Evolutionary conservation across 2,329 filamentous ascomycete genomes (phyloP).

Genomic region (Ceratocystis alfenasii): DNA sequence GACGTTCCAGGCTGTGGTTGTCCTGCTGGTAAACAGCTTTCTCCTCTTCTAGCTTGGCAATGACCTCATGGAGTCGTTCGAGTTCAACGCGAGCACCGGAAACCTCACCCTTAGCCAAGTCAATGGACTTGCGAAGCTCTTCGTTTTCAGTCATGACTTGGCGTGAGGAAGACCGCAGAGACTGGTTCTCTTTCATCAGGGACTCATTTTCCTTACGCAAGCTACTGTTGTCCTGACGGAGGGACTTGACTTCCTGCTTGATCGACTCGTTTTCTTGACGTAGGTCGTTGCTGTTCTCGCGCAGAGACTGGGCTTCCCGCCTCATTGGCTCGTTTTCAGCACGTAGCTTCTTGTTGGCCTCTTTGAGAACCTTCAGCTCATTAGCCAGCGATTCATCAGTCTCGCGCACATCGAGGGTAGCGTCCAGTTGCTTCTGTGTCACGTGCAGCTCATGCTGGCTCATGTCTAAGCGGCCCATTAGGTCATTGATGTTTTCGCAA

Average conservation of each 20-base stretch:
- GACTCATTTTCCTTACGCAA: conserved; percentile 36
- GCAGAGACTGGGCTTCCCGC: conserved; percentile 34
- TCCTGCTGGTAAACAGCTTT: conserved; percentile 38
- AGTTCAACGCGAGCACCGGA: conserved; percentile 33
- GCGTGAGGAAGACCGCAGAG: conserved; percentile 34
- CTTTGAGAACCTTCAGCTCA: conserved; percentile 34
- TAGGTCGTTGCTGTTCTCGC: conserved; percentile 32
- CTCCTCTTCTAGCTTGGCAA: conserved; percentile 34
- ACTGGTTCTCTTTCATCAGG: conserved; percentile 35
- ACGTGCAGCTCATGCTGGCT: conserved; percentile 35
- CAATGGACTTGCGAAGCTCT: conserved; percentile 34
- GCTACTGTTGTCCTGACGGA: conserved; percentile 34
- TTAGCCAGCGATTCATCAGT: conserved; percentile 33
- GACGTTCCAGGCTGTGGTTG: conserved; percentile 41
- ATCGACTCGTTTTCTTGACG: conserved; percentile 31
- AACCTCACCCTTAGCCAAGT: conserved; percentile 33
- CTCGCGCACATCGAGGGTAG: conserved; percentile 32
- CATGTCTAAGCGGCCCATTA: conserved; percentile 34
- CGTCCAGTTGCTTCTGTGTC: conserved; percentile 34
- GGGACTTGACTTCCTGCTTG: conserved; percentile 33
- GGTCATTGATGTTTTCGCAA: conserved; percentile 44
- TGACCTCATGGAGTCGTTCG: conserved; percentile 32
- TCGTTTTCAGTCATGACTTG: conserved; percentile 35
- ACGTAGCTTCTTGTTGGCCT: conserved; percentile 24
- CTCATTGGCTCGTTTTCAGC: conserved; percentile 29